Base-by-base conservation (phyloP, 2,329 filamentous ascomycete species). In the Cytospora piceicola region DNA sequence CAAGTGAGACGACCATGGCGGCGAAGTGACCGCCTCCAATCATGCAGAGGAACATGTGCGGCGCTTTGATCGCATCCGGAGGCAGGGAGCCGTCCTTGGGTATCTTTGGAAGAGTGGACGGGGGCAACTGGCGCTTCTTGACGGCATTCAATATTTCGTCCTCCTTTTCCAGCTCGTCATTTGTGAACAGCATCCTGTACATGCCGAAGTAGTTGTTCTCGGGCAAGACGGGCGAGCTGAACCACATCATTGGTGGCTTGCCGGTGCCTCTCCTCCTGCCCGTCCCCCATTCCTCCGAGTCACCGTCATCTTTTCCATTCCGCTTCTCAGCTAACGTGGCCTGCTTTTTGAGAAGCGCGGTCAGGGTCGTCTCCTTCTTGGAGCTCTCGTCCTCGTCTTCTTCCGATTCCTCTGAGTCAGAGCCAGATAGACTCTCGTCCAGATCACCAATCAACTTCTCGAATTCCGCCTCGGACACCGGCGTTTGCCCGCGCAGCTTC, bases 1-100 rank as follows among this genome's bases (percentile, higher is more conserved):
- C 88, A 4, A 98, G 83, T 0, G 93, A 93, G 14, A 99, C 91
- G 14, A 98, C 83, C 94, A 98, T 98, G 59, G 92, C 95, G 0
- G 95, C 95, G 74, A 99, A 99, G 76, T 99, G 95, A 0, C 95
- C 95, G 67, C 95, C 95, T 29, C 95, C 95, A 59, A 99, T 96
- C 95, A 99, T 99, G 78, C 94, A 98, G 57, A 99, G 85, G 75
- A 99, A 98, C 58, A 97, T 88, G 75, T 98, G 94, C 2, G 93
- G 92, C 9, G 90, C 89, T 29, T 88, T 86, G 73, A 90, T 87
- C 4, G 81, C 81, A 12, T 84, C 78, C 1, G 82, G 79, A 2
- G 84, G 81, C 6, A 87, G 76, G 20, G 81, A 80, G 2, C 87
- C 86, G 57, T 88, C 88, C 64, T 86, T 87, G 46, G 82, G 78